Evolutionary conservation across 75 land plant species (phyloP).

Genomic region (Pseudotsuga menziesii): DNA sequence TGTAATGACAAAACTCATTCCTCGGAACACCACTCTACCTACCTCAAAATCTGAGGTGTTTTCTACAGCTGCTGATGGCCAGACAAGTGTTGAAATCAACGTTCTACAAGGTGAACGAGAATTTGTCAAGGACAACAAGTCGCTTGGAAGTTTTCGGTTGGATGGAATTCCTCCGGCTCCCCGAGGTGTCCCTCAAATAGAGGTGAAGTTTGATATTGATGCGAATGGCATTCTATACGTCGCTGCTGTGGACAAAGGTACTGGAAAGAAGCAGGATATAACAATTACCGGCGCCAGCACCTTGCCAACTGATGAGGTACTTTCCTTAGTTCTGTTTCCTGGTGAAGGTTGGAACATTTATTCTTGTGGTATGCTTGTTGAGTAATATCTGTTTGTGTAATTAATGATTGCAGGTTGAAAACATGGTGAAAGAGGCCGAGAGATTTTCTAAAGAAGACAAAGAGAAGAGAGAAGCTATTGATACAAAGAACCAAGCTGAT

Average conservation of each 20-base stretch:
- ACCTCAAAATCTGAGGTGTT: constrained; percentile 69
- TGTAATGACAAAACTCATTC: constrained; percentile 51
- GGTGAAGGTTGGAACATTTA: neutral
- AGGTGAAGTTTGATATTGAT: constrained; percentile 70
- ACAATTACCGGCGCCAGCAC: constrained; percentile 87
- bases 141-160: constrained; percentile 58
- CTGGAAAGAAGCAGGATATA: constrained; percentile 58
- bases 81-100: constrained; percentile 58
- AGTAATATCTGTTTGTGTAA: neutral
- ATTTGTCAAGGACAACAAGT: constrained; percentile 62
- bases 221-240: constrained; percentile 69
- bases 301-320: constrained; percentile 78
- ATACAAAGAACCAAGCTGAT: constrained; percentile 89
- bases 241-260: constrained; percentile 55
- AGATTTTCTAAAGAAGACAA: constrained; percentile 80
- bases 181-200: constrained; percentile 57
- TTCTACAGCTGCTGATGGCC: constrained; percentile 68
- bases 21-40: constrained; percentile 64
- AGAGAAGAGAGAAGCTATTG: constrained; percentile 87
- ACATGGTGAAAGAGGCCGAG: constrained; percentile 89
- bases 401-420: constrained; percentile 55
- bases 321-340: neutral
- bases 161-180: constrained; percentile 72
- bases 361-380: neutral
- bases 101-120: constrained; percentile 68